Percentiles rank a stretch among this genome's conserved stretches.
Conservation (phyloP, 228 moss, liverwort and hornwort genomes). For the Sphagnum fallax region DNA sequence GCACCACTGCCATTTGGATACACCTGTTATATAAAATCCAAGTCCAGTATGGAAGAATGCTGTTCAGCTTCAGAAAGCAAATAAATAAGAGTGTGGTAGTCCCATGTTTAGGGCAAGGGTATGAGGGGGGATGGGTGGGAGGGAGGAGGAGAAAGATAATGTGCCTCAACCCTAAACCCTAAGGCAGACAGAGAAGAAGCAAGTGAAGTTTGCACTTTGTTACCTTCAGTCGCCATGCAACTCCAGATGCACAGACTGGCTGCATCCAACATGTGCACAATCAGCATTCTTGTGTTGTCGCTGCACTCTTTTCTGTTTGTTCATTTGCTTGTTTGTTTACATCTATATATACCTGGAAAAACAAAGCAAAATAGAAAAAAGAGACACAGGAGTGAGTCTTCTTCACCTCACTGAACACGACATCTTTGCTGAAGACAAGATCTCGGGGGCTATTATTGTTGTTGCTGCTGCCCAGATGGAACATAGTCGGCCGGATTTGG, state of each 20-base stretch:
- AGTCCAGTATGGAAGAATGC: no score
- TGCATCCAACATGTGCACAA: slow-evolving; percentile 15
- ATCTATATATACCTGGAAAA: no score
- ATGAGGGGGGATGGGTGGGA: neutral
- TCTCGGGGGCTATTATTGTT: slow-evolving; percentile 19
- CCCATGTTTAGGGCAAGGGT: neutral
- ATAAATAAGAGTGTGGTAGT: no score
- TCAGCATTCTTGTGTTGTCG: neutral
- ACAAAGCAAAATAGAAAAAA: no score
- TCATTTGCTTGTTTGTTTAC: no score
- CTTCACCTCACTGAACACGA: slow-evolving; percentile 54
- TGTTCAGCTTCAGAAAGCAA: no score
- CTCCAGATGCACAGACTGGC: slow-evolving; percentile 39
- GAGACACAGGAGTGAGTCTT: no score
- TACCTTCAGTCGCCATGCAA: slow-evolving; percentile 55
- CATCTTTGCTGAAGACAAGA: slow-evolving; percentile 26
- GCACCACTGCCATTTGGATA: slow-evolving; percentile 63
- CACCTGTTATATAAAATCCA: slow-evolving; percentile 22
- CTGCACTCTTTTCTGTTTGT: no score
- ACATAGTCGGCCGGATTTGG: slow-evolving; percentile 18
- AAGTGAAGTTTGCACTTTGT: neutral
- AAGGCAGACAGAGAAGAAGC: neutral
- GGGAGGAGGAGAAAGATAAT: neutral
- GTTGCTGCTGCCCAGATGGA: slow-evolving; percentile 18
- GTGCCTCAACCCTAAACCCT: neutral